Base-by-base conservation (phyloP, 352 stramenopile species). In the Sclerospora graminicola region DNA sequence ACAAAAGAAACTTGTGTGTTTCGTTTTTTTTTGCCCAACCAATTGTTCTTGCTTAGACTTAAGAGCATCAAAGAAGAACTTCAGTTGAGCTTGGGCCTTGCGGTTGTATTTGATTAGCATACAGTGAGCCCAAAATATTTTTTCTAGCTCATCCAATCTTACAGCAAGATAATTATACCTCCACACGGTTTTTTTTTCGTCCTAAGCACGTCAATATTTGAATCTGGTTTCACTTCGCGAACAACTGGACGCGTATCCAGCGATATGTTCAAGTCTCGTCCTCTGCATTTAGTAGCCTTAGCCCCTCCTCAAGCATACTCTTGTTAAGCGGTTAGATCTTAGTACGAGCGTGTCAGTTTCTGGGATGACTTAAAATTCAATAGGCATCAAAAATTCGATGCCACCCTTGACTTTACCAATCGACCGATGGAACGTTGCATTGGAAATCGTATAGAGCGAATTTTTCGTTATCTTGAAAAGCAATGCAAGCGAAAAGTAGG, bases 171-270 rank as follows among this genome's bases (percentile, higher is more conserved):
- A 38, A 8, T 45, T 41, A 19, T 49, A 83, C 75, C 66, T 86
- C 70, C 50, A 86, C 67, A n/a, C 82, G 73, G 7, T 90, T 51
- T 92, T 94, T 39, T 89, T 71, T n/a, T n/a, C 1, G 82, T 46
- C 51, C 88, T 84, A 62, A 77, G 92, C 10, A 84, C 73, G 46
- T 92, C 74, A 37, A 94, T 92, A 9, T 48, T 48, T 4, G 60
- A 41, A 23, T 85, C 60, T 21, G 40, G 29, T 32, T 54, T 37
- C 14, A 59, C 48, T 32, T 71, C 60, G 24, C 59, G 47, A 14
- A 90, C 67, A 49, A 69, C 50, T 14, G 80, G 71, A 14, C 68
- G 70, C 29, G 60, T 43, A 0, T 58, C 59, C 6, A 10, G n/a
- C 3, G 76, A 57, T 30, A 94, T n/a, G n/a, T n/a, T n/a, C n/a